A percentile compares a stretch with the other conserved stretches of the same genome.
Conservation (phyloP, 2,329 filamentous ascomycete genomes). For the Cladosporium colombiae region DNA sequence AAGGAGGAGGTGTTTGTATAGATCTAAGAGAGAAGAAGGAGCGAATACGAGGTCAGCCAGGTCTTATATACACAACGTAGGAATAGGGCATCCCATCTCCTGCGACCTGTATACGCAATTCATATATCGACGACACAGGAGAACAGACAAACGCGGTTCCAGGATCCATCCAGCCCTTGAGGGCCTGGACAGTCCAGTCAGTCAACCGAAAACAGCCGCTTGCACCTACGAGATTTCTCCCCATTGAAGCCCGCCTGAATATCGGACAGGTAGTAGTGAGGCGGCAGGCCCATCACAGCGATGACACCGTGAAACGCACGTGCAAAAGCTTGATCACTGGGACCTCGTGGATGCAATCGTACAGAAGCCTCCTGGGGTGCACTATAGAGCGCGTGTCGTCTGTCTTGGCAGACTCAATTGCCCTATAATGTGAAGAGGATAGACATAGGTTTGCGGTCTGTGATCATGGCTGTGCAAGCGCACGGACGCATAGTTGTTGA, state of each 20-base stretch:
- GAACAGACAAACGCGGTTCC: background rate
- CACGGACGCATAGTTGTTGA: background rate
- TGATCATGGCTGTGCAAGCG: conserved; percentile 18
- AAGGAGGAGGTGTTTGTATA: conserved; percentile 1
- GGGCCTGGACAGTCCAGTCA: background rate
- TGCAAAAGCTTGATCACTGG: background rate
- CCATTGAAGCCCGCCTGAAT: background rate
- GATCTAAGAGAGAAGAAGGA: background rate
- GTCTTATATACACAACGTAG: background rate
- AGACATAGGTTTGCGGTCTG: background rate
- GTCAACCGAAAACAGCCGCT: background rate
- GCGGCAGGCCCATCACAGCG: background rate
- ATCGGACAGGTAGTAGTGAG: background rate
- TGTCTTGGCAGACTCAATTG: background rate
- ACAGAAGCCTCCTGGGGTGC: background rate
- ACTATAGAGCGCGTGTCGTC: background rate
- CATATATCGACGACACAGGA: conserved; percentile 1
- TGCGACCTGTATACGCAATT: background rate
- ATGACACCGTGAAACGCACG: background rate
- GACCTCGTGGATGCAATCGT: background rate
- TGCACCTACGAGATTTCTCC: background rate
- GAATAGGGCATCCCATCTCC: background rate
- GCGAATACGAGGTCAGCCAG: background rate
- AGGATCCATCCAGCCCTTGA: background rate
- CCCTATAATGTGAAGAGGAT: background rate